phyloP scores from a whole-genome alignment of 768 basidiomycete genomes.

The Pholiota microspora region DNA sequence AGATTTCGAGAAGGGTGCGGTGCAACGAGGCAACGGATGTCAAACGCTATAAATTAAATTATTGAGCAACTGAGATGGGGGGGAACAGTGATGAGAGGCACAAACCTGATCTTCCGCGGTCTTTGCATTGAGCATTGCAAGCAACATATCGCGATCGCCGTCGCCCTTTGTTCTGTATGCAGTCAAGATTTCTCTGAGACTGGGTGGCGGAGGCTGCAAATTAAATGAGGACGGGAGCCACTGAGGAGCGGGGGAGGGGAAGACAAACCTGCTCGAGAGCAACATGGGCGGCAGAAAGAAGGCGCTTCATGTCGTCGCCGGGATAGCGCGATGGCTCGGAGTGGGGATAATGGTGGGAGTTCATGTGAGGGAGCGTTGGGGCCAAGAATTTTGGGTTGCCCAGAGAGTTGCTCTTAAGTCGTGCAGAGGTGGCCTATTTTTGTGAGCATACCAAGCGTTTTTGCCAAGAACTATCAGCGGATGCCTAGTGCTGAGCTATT shows the following conservation, averaged over 20 bases:
- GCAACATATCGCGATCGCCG: conserved; percentile 88
- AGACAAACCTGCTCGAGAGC: conserved; percentile 41
- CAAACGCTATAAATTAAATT: conserved; percentile 48
- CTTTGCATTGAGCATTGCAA: conserved; percentile 91
- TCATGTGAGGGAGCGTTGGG: conserved; percentile 30
- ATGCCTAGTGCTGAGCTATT: conserved; percentile 36
- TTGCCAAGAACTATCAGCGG: conserved; percentile 35
- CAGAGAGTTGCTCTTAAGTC: conserved; percentile 45
- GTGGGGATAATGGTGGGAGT: conserved; percentile 30
- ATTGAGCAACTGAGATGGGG: background rate
- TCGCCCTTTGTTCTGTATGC: conserved; percentile 86
- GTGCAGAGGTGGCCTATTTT: conserved; percentile 42
- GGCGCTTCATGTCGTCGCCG: conserved; percentile 32
- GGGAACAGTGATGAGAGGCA: conserved; percentile 6
- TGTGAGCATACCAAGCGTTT: conserved; percentile 41
- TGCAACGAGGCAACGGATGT: conserved; percentile 71
- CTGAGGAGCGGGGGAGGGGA: conserved; percentile 14
- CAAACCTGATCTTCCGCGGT: conserved; percentile 89
- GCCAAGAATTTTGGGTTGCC: conserved; percentile 38
- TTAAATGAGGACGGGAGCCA: conserved; percentile 10
- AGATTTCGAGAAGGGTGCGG: conserved; percentile 67
- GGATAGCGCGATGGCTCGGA: conserved; percentile 24
- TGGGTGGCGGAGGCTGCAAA: conserved; percentile 70
- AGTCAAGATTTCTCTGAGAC: conserved; percentile 78
- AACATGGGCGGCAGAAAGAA: conserved; percentile 36